Conservation (phyloP, 2,329 filamentous ascomycete genomes). For the Aspergillus hiratsukae region DNA sequence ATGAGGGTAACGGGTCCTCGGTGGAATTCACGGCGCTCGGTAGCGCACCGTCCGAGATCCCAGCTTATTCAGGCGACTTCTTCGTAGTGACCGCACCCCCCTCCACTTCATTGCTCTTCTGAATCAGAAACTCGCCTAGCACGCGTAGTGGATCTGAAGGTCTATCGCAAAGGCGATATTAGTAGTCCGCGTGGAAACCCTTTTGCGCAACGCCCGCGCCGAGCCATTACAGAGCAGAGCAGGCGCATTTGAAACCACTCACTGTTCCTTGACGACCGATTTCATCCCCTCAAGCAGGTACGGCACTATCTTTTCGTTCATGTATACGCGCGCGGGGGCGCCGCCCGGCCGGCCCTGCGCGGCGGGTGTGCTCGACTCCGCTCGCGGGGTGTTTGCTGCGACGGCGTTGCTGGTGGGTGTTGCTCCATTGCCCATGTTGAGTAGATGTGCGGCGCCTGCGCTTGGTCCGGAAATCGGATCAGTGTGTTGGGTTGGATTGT, state of each 20-base stretch:
- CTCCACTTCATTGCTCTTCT: slow-evolving; percentile 64
- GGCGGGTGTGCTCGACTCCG: slow-evolving; percentile 45
- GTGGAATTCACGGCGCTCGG: not conserved
- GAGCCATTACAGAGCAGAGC: not conserved
- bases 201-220: not conserved
- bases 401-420: slow-evolving; percentile 11
- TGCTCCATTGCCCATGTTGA: slow-evolving; percentile 18
- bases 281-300: slow-evolving; percentile 72
- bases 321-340: slow-evolving; percentile 64
- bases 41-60: slow-evolving; percentile 3
- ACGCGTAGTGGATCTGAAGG: slow-evolving; percentile 65
- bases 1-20: not conserved
- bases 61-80: slow-evolving; percentile 23
- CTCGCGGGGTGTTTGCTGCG: slow-evolving; percentile 20
- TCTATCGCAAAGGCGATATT: slow-evolving; percentile 32
- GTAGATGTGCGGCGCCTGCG: not conserved
- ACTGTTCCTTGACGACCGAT: slow-evolving; percentile 66
- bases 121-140: slow-evolving; percentile 66
- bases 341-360: slow-evolving; percentile 60
- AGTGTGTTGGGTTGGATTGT: not conserved
- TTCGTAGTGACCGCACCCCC: slow-evolving; percentile 18
- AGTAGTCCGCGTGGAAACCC: not conserved
- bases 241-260: slow-evolving; percentile 30
- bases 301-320: slow-evolving; percentile 67
- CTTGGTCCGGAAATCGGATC: not conserved